A percentile compares a stretch with the other conserved stretches of the same genome.
These are phyloP conservation scores for Fomitopsis serialis DNA, from an alignment of 768 basidiomycete genomes.

Conservation along the genomic window DNA sequence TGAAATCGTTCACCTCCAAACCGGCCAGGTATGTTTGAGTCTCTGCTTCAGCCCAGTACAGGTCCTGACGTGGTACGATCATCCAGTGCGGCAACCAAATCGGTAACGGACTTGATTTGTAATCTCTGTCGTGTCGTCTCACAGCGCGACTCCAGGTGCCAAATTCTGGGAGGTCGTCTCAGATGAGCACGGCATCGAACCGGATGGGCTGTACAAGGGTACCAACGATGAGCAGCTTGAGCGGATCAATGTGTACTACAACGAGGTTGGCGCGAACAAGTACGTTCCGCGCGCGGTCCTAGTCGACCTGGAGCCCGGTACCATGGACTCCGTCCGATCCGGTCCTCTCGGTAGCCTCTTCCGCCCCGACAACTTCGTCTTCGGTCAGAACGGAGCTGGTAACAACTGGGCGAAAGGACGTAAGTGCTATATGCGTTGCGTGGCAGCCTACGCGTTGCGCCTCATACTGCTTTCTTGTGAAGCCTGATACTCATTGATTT, in stretches of 20 bases:
- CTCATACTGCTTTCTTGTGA: neutral
- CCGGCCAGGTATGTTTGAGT: conserved; percentile 74
- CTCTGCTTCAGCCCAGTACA: neutral
- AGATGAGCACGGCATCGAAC: conserved; percentile 95
- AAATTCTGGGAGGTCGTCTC: conserved; percentile 98
- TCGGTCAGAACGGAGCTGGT: conserved; percentile 96
- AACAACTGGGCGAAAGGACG: conserved; percentile 99
- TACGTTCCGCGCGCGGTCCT: conserved; percentile 98
- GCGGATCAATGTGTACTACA: conserved; percentile 97
- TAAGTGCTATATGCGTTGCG: conserved; percentile 39
- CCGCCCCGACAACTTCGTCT: conserved; percentile 98
- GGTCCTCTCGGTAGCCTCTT: conserved; percentile 89
- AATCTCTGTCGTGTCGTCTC: neutral
- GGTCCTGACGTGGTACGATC: conserved; percentile 19
- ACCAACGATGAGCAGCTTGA: conserved; percentile 94
- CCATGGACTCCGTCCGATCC: conserved; percentile 89
- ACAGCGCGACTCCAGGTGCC: conserved; percentile 52
- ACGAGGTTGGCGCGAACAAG: conserved; percentile 91
- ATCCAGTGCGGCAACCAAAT: conserved; percentile 97
- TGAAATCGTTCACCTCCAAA: conserved; percentile 99
- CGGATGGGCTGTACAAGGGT: conserved; percentile 91
- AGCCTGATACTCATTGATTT: conserved; percentile 9
- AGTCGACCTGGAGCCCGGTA: conserved; percentile 96
- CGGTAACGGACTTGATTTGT: conserved; percentile 40
- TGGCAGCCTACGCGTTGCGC: neutral